Conservation (phyloP, 371 early-diverging fungal genomes). For the Chytridium lagenaria region DNA sequence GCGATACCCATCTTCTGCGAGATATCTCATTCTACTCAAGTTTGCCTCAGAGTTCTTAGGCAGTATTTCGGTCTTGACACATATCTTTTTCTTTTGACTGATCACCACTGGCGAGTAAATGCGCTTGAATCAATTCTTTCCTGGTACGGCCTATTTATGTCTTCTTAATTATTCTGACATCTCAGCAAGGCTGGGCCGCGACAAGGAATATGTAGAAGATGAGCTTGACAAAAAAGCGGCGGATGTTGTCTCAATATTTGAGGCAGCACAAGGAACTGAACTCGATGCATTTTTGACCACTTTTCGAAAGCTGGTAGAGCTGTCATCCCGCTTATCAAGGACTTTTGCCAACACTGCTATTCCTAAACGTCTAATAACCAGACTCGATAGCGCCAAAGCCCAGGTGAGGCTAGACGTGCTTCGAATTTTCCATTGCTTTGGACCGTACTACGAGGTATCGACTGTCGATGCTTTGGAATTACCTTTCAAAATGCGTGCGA, state of each 20-base stretch:
- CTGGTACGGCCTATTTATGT: no score
- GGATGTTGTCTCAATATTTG: not conserved
- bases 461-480: no score
- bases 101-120: slow-evolving; percentile 64
- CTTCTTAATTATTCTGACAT: not conserved
- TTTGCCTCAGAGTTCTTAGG: slow-evolving; percentile 57
- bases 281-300: not conserved
- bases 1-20: slow-evolving; percentile 68
- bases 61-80: slow-evolving; percentile 52
- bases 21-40: slow-evolving; percentile 59
- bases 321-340: not conserved
- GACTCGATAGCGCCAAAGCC: not conserved
- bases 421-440: not conserved
- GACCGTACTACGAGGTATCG: no score
- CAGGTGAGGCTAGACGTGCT: not conserved
- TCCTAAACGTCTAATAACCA: not conserved
- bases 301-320: not conserved
- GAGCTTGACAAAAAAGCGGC: not conserved
- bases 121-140: slow-evolving; percentile 64
- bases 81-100: slow-evolving; percentile 60
- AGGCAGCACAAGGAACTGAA: not conserved
- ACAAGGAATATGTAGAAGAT: not conserved
- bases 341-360: not conserved
- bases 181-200: not conserved
- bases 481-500: no score